A percentile compares a stretch with the other conserved stretches of the same genome.
Evolutionary conservation across 179 eudicot genomes (phyloP).

Genomic region (Spinacia oleracea): DNA sequence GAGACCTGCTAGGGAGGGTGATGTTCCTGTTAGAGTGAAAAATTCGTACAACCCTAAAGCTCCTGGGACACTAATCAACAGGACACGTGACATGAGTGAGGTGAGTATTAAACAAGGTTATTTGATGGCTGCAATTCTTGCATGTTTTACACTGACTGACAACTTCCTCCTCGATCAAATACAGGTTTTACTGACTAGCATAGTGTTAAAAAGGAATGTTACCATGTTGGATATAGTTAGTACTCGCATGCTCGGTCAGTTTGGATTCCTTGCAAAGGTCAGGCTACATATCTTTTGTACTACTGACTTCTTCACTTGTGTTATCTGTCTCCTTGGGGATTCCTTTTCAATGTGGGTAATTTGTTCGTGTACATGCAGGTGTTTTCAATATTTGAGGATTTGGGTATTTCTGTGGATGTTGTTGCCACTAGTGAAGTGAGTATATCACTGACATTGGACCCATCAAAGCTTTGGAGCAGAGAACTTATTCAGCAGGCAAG

Average conservation of each 20-base stretch:
- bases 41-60: slow-evolving; percentile 93
- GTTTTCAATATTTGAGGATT: slow-evolving; percentile 77
- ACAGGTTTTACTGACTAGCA: slow-evolving; percentile 93
- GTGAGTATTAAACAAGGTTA: slow-evolving; percentile 36
- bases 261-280: slow-evolving; percentile 95
- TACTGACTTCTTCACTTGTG: neutral
- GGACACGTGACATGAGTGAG: slow-evolving; percentile 83
- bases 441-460: slow-evolving; percentile 88
- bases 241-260: slow-evolving; percentile 96
- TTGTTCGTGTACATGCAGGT: slow-evolving; percentile 47
- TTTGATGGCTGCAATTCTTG: slow-evolving; percentile 6
- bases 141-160: slow-evolving; percentile 15
- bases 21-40: slow-evolving; percentile 92
- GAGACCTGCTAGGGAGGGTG: slow-evolving; percentile 97
- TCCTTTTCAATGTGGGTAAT: neutral
- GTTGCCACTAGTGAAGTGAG: slow-evolving; percentile 99
- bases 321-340: neutral
- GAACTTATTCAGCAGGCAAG: slow-evolving; percentile 98
- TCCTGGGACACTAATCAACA: slow-evolving; percentile 86
- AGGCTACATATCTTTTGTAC: slow-evolving; percentile 9
- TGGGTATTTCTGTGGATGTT: slow-evolving; percentile 97
- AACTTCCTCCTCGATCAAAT: neutral
- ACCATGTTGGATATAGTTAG: slow-evolving; percentile 97
- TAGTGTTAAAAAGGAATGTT: slow-evolving; percentile 87
- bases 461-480: slow-evolving; percentile 98